Evolutionary conservation across 768 basidiomycete species (phyloP), one percentile per base, ranked within the genome.

Genomic region (Boletales sp.): DNA sequence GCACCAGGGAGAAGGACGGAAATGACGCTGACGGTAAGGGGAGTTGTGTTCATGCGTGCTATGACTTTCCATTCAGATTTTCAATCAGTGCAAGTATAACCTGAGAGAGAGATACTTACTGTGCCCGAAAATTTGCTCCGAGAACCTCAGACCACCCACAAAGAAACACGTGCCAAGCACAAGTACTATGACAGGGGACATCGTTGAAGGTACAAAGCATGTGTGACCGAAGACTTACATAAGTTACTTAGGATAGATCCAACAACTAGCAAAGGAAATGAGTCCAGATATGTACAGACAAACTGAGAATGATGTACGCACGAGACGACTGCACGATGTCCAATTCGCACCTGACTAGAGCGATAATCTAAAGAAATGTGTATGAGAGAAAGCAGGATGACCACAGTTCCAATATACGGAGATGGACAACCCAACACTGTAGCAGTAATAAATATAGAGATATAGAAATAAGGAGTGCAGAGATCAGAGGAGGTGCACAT

Each of bases 121-220:
- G 4, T 75, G 64, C 54, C 87, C 83, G 54, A 90, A 90, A 1
- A 79, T 85, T 65, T 91, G 90, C 60, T 91, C 87, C 3, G 85
- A 82, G 55, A 85, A 90, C 14, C 79, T 77, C 54, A 83, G 59
- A 1, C 90, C 89, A 13, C 90, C 89, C 0, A 87, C 90, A 54
- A 92, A 86, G 69, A 91, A 89, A 57, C 87, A 89, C 67, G 92
- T 80, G 15, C 90, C 90, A 9, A 92, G 77, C 14, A 93, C 89
- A 34, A 94, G 79, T 2, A 94, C 88, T 90, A 38, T n/a, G 41
- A 12, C 3, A 28, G 43, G 44, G 13, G 25, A 5, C 2, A 32
- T 28, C 25, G 25, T 28, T 28, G 25, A 21, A 17, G 2, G 19
- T 18, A 14, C 18, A 12, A 19, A 39, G 8, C 18, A 39, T 6